Conservation (phyloP, 768 basidiomycete species). For the Podaxis sp. region DNA sequence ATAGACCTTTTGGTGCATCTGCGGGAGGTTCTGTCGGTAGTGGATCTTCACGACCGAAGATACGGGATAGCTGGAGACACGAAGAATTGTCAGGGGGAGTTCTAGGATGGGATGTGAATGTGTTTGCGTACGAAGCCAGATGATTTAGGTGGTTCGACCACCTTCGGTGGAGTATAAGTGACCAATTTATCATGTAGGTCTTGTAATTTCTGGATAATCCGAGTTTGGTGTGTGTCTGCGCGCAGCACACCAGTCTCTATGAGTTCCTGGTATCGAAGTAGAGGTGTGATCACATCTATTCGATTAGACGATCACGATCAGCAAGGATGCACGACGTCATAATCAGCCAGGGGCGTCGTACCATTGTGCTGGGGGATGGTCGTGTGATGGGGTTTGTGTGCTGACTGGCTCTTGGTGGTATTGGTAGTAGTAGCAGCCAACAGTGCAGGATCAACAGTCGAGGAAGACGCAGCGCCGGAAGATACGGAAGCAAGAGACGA, state of each 20-base stretch:
- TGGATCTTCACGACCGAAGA: constrained; percentile 40
- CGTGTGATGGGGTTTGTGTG: neutral
- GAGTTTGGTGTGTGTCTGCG: constrained; percentile 81
- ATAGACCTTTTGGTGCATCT: constrained; percentile 79
- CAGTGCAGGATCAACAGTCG: neutral
- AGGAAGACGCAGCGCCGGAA: neutral
- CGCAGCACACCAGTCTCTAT: constrained; percentile 52
- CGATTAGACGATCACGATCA: neutral
- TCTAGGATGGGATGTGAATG: constrained; percentile 16
- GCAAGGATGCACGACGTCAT: constrained; percentile 5
- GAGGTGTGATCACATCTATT: constrained; percentile 38
- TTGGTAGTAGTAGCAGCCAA: neutral
- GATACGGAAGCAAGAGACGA: constrained; percentile 14
- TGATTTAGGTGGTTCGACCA: constrained; percentile 44
- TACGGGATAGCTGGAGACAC: constrained; percentile 41
- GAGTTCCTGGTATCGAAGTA: constrained; percentile 46
- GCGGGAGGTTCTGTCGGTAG: constrained; percentile 43
- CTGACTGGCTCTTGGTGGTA: neutral
- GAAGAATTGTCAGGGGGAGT: neutral
- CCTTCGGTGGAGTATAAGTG: constrained; percentile 66
- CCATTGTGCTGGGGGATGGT: constrained; percentile 1
- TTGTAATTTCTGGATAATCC: constrained; percentile 83
- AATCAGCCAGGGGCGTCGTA: neutral
- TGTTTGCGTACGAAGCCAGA: constrained; percentile 38
- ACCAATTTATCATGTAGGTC: constrained; percentile 70